Conservation (phyloP, 2,329 filamentous ascomycete genomes). For the Ophidiomyces ophidiicola region DNA sequence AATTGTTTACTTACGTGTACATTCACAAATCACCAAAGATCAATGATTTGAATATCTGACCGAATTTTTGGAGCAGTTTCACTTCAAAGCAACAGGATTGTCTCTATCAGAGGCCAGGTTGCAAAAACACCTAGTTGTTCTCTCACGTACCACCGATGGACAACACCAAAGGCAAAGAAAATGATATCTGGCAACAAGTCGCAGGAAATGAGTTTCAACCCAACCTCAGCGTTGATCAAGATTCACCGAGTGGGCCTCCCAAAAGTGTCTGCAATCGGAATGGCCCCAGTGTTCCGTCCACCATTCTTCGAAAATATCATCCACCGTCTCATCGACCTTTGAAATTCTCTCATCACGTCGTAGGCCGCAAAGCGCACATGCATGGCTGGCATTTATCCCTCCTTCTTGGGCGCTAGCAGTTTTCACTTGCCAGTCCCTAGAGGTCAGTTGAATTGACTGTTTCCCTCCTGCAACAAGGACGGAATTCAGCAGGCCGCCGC, state of each 20-base stretch:
- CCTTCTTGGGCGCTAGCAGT: conserved; percentile 50
- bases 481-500: conserved; percentile 62
- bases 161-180: too few relatives aligned
- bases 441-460: conserved; percentile 53
- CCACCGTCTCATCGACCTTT: conserved; percentile 62
- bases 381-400: conserved; percentile 59
- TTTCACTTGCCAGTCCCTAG: conserved; percentile 55
- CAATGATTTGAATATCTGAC: too few relatives aligned
- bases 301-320: conserved; percentile 94
- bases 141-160: too few relatives aligned
- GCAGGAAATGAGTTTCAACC: background rate
- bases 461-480: conserved; percentile 35
- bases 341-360: conserved; percentile 72
- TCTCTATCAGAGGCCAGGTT: too few relatives aligned
- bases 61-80: too few relatives aligned
- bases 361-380: conserved; percentile 76
- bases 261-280: conserved; percentile 68
- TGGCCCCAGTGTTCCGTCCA: conserved; percentile 87
- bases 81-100: too few relatives aligned
- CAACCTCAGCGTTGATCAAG: conserved; percentile 51
- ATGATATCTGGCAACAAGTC: too few relatives aligned
- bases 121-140: background rate
- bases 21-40: too few relatives aligned
- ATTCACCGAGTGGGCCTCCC: conserved; percentile 60
- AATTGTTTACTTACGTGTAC: too few relatives aligned